phyloP scores from a whole-genome alignment of 2,329 filamentous ascomycete genomes.

The Aspergillus latus region DNA sequence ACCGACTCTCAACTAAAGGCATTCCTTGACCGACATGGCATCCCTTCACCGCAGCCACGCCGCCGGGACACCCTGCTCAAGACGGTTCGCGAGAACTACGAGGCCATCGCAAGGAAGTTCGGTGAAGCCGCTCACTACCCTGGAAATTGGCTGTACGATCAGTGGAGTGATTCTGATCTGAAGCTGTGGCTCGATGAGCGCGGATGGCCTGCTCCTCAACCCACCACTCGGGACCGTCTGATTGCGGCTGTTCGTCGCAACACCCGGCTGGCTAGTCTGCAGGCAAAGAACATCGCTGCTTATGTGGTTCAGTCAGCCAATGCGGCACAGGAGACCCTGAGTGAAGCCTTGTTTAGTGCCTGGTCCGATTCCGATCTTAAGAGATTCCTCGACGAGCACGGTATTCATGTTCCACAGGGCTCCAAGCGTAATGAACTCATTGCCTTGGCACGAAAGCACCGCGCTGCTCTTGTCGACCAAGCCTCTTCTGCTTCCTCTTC shows the following conservation, averaged over 20 bases:
- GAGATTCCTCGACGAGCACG: slow-evolving; percentile 88
- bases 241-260: slow-evolving; percentile 89
- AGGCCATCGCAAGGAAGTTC: slow-evolving; percentile 69
- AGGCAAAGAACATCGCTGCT: slow-evolving; percentile 60
- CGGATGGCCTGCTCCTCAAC: slow-evolving; percentile 83
- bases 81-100: slow-evolving; percentile 77
- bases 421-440: slow-evolving; percentile 87
- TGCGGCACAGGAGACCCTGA: slow-evolving; percentile 70
- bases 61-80: slow-evolving; percentile 79
- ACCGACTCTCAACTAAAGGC: slow-evolving; percentile 89
- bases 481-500: slow-evolving; percentile 41
- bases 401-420: slow-evolving; percentile 85
- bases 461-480: slow-evolving; percentile 57
- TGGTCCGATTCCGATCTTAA: slow-evolving; percentile 92
- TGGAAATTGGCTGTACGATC: slow-evolving; percentile 88
- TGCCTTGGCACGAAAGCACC: slow-evolving; percentile 85
- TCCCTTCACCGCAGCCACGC: slow-evolving; percentile 84
- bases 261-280: slow-evolving; percentile 73
- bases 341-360: slow-evolving; percentile 79
- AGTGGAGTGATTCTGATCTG: slow-evolving; percentile 89
- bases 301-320: slow-evolving; percentile 65
- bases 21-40: slow-evolving; percentile 83
- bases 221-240: slow-evolving; percentile 78
- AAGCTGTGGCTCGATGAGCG: slow-evolving; percentile 91
- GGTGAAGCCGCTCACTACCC: slow-evolving; percentile 84